Evolutionary conservation across 257 asterid species (phyloP).

Genomic region (Solanum lycopersicoides): DNA sequence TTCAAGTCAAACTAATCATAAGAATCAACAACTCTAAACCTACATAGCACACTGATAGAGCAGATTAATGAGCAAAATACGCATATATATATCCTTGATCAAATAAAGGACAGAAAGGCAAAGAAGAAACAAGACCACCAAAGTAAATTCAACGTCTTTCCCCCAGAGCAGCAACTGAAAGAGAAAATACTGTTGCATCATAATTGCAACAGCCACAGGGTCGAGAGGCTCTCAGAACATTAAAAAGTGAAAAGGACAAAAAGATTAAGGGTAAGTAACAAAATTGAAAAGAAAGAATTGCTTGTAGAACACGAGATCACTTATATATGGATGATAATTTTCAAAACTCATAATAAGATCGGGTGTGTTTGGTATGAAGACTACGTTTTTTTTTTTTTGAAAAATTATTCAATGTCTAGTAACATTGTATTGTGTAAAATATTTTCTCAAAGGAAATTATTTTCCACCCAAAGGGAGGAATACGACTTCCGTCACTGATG

Average conservation of each 20-base stretch:
- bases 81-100: background rate
- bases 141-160: background rate
- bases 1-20: background rate
- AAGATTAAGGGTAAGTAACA: background rate
- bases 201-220: background rate
- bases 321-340: background rate
- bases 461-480: background rate
- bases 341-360: background rate
- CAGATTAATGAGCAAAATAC: background rate
- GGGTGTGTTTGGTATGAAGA: background rate
- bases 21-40: background rate
- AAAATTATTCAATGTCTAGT: background rate
- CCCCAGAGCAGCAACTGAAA: background rate
- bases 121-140: background rate
- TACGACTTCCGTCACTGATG: background rate
- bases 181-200: background rate
- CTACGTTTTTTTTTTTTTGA: background rate
- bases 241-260: background rate
- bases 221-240: background rate
- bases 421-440: background rate
- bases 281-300: background rate
- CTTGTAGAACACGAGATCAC: background rate
- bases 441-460: background rate
- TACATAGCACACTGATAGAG: background rate
- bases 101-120: background rate